These are phyloP conservation scores for Lentinula raphanica DNA, from an alignment of 768 basidiomycete genomes.

Conservation along the genomic window DNA sequence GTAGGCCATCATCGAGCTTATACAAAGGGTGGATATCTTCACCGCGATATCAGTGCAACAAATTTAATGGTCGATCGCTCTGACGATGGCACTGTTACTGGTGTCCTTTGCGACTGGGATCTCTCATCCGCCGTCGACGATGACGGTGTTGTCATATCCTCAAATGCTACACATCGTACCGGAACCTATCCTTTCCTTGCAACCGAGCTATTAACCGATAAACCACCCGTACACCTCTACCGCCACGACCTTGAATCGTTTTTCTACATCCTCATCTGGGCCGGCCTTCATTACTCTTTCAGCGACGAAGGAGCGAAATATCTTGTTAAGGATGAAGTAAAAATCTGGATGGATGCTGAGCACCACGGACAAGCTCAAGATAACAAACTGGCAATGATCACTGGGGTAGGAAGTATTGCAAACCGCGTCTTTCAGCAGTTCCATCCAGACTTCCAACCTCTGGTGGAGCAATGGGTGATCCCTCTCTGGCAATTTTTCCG, in stretches of 20 bases:
- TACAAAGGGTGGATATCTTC: conserved; percentile 17
- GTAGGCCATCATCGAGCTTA: conserved; percentile 22
- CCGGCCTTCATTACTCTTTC: conserved; percentile 13
- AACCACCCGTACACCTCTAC: conserved; percentile 17
- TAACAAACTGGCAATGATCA: neutral
- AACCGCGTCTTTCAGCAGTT: neutral
- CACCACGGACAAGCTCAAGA: neutral
- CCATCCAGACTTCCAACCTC: neutral
- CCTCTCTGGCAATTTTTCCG: neutral
- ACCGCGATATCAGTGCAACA: conserved; percentile 26
- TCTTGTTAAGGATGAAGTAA: neutral
- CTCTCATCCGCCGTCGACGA: conserved; percentile 12
- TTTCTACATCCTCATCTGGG: conserved; percentile 21
- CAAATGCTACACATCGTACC: conserved; percentile 9
- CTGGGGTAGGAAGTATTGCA: too few relatives aligned
- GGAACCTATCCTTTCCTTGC: conserved; percentile 27
- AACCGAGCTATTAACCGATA: conserved; percentile 16
- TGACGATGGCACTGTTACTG: conserved; percentile 9
- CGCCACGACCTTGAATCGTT: conserved; percentile 24
- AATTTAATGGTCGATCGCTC: conserved; percentile 23
- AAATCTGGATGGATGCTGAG: neutral
- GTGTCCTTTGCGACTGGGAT: conserved; percentile 26
- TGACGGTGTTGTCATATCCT: neutral
- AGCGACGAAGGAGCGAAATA: neutral
- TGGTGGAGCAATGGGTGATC: neutral